These are phyloP conservation scores for Sporodiniella umbellata DNA, from an alignment of 371 early-diverging fungal genomes.

Conservation along the genomic window DNA sequence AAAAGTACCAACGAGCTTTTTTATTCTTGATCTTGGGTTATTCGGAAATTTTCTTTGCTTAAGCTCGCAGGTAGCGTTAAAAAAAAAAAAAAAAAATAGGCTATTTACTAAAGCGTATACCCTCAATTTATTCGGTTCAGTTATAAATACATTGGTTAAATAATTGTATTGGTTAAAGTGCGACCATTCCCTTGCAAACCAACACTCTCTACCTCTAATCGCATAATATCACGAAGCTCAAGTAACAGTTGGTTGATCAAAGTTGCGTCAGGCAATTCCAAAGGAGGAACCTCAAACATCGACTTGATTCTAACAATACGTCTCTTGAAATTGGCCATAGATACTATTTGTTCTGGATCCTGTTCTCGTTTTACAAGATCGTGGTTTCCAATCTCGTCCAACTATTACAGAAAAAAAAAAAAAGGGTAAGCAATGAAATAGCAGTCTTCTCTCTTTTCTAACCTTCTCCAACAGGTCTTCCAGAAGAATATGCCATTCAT, in stretches of 20 bases:
- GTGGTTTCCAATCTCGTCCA: constrained; percentile 3
- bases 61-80: too few species aligned
- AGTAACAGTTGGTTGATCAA: constrained; percentile 42
- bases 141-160: too few species aligned
- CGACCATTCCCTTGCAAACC: constrained; percentile 10
- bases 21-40: too few species aligned
- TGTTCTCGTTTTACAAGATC: constrained; percentile 2
- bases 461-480: constrained; percentile 35
- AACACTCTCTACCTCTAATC: constrained; percentile 41
- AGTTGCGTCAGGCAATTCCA: constrained; percentile 30
- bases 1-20: too few species aligned
- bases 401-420: not conserved
- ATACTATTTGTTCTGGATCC: constrained; percentile 7
- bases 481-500: constrained; percentile 45
- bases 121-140: too few species aligned
- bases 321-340: constrained; percentile 23
- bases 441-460: constrained; percentile 9
- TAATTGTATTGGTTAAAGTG: not conserved
- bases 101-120: too few species aligned
- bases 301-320: constrained; percentile 24
- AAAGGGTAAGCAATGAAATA: too few species aligned
- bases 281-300: constrained; percentile 49
- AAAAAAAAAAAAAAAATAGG: too few species aligned
- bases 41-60: too few species aligned
- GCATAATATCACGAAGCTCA: constrained; percentile 45